A percentile compares a stretch with the other conserved stretches of the same genome.
phyloP scores from a whole-genome alignment of 164 flowering plant genomes.

The Echeveria elegans region DNA sequence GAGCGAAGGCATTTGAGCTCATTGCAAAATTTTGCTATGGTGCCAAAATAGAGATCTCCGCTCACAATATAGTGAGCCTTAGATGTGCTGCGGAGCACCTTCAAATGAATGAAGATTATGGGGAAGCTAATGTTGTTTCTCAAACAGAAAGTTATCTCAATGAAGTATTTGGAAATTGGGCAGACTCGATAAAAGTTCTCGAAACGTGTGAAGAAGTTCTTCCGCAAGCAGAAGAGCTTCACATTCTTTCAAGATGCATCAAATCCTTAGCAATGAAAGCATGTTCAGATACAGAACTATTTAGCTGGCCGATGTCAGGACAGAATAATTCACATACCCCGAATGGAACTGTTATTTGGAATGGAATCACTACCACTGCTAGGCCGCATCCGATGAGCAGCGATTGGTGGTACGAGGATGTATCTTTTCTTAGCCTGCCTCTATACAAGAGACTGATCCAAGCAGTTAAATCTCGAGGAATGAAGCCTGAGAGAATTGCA shows the following conservation, averaged over 20 bases:
- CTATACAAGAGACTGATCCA: constrained; percentile 47
- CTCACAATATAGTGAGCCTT: constrained; percentile 47
- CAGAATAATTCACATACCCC: constrained; percentile 16
- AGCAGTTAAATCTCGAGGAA: constrained; percentile 35
- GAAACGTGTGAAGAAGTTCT: constrained; percentile 63
- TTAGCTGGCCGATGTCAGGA: constrained; percentile 41
- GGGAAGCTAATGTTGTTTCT: constrained; percentile 51
- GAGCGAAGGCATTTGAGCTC: constrained; percentile 53
- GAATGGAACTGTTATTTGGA: constrained; percentile 35
- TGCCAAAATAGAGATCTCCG: constrained; percentile 53
- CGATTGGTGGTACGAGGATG: constrained; percentile 80
- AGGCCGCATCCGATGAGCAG: constrained; percentile 23
- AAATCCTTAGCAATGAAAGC: constrained; percentile 63
- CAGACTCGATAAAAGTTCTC: constrained; percentile 53
- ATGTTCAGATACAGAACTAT: constrained; percentile 46
- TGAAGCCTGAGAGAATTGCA: constrained; percentile 47
- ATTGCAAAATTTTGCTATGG: constrained; percentile 74
- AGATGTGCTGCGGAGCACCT: constrained; percentile 76
- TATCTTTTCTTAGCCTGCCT: constrained; percentile 38
- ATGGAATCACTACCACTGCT: constrained; percentile 38
- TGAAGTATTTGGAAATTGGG: constrained; percentile 51
- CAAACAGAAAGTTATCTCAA: constrained; percentile 52
- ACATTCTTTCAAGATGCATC: constrained; percentile 63
- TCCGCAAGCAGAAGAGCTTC: constrained; percentile 57
- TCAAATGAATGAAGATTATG: constrained; percentile 56